phyloP scores from a whole-genome alignment of 148 eudicot genomes.

The Rhododendron henanense region DNA sequence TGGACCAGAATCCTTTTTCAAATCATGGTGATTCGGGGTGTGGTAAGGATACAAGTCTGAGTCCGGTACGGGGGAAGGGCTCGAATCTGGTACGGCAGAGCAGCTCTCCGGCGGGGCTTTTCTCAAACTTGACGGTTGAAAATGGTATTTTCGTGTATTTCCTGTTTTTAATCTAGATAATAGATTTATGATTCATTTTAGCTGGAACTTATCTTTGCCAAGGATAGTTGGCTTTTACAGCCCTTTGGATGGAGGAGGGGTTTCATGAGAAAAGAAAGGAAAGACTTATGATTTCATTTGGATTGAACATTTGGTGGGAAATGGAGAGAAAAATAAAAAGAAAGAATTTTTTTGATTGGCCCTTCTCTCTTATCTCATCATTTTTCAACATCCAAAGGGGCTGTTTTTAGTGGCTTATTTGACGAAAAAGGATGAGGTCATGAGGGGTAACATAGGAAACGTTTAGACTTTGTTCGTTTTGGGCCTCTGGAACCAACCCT shows the following conservation, averaged over 20 bases:
- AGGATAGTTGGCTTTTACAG: slow-evolving; percentile 21
- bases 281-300: too few relatives aligned
- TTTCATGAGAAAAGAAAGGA: background rate
- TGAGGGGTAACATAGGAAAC: background rate
- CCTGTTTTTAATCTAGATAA: background rate
- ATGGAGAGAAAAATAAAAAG: too few relatives aligned
- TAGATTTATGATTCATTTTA: background rate
- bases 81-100: slow-evolving; percentile 37
- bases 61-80: slow-evolving; percentile 18
- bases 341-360: too few relatives aligned
- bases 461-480: background rate
- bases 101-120: slow-evolving; percentile 50
- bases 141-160: slow-evolving; percentile 19
- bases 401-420: background rate
- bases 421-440: background rate
- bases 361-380: background rate
- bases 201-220: background rate
- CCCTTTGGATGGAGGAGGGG: background rate
- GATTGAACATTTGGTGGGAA: too few relatives aligned
- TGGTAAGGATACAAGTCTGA: slow-evolving; percentile 6
- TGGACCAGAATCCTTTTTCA: slow-evolving; percentile 6
- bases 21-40: background rate
- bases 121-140: slow-evolving; percentile 17
- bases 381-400: background rate
- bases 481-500: too few relatives aligned